A percentile compares a stretch with the other conserved stretches of the same genome.
phyloP scores from a whole-genome alignment of 352 stramenopile species.

The Phytophthora litchii region DNA sequence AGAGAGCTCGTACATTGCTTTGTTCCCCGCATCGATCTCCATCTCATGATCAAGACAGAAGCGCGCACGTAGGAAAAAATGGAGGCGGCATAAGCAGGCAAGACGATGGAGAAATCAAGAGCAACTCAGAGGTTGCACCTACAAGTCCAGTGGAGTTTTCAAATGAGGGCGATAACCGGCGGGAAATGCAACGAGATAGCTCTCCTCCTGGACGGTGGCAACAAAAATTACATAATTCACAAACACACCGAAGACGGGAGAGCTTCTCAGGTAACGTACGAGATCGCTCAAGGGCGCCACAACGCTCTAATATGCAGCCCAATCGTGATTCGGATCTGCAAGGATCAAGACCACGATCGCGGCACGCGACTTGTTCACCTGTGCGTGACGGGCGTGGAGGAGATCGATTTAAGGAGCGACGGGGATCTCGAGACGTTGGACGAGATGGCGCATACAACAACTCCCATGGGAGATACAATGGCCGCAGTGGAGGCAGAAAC shows the following conservation, averaged over 20 bases:
- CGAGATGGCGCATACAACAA: constrained; percentile 10
- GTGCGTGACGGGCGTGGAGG: constrained; percentile 2
- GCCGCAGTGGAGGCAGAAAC: constrained; percentile 19
- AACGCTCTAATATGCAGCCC: constrained; percentile 5
- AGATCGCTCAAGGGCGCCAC: constrained; percentile 5
- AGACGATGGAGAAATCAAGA: constrained; percentile 3
- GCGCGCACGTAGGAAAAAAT: background rate
- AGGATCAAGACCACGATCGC: constrained; percentile 21
- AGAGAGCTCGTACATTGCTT: constrained; percentile 12
- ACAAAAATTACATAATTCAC: constrained; percentile 4
- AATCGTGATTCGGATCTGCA: background rate
- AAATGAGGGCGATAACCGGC: constrained; percentile 3
- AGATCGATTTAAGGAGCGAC: background rate
- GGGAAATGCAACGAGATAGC: background rate
- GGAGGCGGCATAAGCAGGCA: background rate
- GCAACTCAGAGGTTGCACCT: background rate
- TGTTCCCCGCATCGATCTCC: constrained; percentile 1
- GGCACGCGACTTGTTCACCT: constrained; percentile 5
- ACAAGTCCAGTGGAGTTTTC: background rate
- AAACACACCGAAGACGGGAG: constrained; percentile 8
- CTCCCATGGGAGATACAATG: constrained; percentile 24
- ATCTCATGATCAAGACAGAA: constrained; percentile 4
- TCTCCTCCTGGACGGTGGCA: constrained; percentile 17
- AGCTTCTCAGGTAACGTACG: constrained; percentile 9
- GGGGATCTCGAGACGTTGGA: background rate